phyloP scores from a whole-genome alignment of 1,139 yeast genomes.

The Saccharomyces hybrid region DNA sequence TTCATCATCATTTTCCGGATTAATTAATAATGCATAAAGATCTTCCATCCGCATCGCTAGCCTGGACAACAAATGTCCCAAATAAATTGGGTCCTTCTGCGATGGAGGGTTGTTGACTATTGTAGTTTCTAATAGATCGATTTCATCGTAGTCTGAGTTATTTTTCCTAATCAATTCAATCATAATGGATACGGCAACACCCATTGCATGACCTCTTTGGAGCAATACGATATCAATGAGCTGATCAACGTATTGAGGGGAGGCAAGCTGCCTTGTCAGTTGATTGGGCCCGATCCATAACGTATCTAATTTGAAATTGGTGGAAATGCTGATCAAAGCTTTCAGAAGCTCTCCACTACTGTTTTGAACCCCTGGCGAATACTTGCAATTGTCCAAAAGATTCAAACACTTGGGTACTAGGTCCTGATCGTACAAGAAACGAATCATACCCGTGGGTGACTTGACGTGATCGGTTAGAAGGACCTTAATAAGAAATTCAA shows the following conservation, averaged over 20 bases:
- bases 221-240: constrained; percentile 68
- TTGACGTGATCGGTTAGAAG: constrained; percentile 59
- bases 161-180: constrained; percentile 92
- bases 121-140: constrained; percentile 77
- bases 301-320: constrained; percentile 59
- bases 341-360: constrained; percentile 92
- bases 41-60: constrained; percentile 26
- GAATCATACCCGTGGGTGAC: constrained; percentile 56
- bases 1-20: constrained; percentile 10
- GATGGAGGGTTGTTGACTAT: constrained; percentile 83
- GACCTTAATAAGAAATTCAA: constrained; percentile 60
- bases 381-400: constrained; percentile 41
- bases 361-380: constrained; percentile 60
- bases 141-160: constrained; percentile 88
- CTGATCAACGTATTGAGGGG: constrained; percentile 53
- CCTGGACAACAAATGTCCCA: constrained; percentile 33
- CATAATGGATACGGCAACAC: constrained; percentile 90
- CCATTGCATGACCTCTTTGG: constrained; percentile 76
- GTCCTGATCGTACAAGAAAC: constrained; percentile 44
- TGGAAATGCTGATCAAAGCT: constrained; percentile 86
- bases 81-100: constrained; percentile 69
- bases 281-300: constrained; percentile 96
- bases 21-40: neutral
- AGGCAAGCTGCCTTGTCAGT: constrained; percentile 78
- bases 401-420: constrained; percentile 46